Percentiles rank a stretch among this genome's conserved stretches.
Evolutionary conservation across 768 basidiomycete genomes (phyloP).

Genomic region (Coprinellus aureogranulatus): DNA sequence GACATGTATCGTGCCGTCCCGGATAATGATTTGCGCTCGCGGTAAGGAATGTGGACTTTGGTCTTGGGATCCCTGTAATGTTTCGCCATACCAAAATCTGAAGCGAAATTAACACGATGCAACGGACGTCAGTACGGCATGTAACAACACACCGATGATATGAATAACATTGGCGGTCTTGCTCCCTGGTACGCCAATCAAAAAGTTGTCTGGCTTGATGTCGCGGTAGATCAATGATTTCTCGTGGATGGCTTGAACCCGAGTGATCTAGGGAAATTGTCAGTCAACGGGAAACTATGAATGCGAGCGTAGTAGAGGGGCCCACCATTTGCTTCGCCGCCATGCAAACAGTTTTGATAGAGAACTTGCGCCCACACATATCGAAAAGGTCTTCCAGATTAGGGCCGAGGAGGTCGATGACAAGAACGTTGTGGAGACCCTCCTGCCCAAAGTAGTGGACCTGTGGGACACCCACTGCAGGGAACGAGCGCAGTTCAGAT

Average conservation of each 20-base stretch:
- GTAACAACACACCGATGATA: conserved; percentile 72
- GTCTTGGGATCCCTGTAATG: conserved; percentile 98
- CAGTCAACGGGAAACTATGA: neutral
- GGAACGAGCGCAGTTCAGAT: conserved; percentile 9
- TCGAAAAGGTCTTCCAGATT: conserved; percentile 98
- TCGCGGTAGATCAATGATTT: conserved; percentile 98
- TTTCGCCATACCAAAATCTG: conserved; percentile 99
- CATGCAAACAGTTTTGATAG: conserved; percentile 98
- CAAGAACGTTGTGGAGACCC: conserved; percentile 93
- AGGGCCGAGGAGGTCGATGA: conserved; percentile 94
- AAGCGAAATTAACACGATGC: conserved; percentile 7
- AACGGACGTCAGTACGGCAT: conserved; percentile 5
- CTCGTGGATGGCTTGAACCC: conserved; percentile 96
- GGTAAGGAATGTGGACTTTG: conserved; percentile 97
- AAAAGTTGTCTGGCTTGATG: conserved; percentile 99
- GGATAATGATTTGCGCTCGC: conserved; percentile 93
- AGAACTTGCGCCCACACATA: conserved; percentile 98
- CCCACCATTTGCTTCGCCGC: conserved; percentile 96
- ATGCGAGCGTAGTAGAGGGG: neutral
- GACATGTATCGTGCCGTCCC: conserved; percentile 99
- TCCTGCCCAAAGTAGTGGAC: conserved; percentile 99
- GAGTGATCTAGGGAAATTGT: conserved; percentile 65
- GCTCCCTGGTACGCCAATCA: conserved; percentile 90
- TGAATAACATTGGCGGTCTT: conserved; percentile 87
- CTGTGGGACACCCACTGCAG: conserved; percentile 89